These are phyloP conservation scores for Hylodesmum podocarpum DNA, from an alignment of 306 rosid species.

Conservation along the genomic window DNA sequence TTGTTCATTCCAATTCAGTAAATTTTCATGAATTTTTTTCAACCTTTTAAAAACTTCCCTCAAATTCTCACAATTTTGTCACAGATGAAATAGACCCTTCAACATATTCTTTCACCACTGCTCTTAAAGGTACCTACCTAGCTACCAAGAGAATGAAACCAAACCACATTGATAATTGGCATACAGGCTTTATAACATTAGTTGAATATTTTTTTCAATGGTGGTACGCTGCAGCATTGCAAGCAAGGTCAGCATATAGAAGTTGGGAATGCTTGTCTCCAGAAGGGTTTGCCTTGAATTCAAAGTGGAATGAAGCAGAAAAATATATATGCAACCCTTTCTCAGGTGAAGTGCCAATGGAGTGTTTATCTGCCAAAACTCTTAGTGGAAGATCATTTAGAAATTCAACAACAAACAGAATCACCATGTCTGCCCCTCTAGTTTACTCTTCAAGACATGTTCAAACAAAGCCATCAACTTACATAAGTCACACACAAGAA, in stretches of 20 bases:
- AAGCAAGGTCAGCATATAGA: slow-evolving; percentile 59
- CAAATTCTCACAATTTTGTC: neutral
- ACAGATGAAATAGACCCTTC: slow-evolving; percentile 96
- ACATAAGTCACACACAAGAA: slow-evolving; percentile 33
- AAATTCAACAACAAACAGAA: slow-evolving; percentile 56
- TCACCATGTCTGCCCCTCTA: slow-evolving; percentile 74
- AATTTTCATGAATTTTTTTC: neutral
- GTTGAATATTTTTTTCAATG: slow-evolving; percentile 14
- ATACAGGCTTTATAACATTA: slow-evolving; percentile 1
- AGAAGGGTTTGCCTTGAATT: slow-evolving; percentile 87
- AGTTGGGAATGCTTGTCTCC: slow-evolving; percentile 83
- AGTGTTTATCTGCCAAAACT: slow-evolving; percentile 93
- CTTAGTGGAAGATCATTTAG: slow-evolving; percentile 82
- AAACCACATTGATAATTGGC: slow-evolving; percentile 6
- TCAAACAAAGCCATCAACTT: slow-evolving; percentile 51
- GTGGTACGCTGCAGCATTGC: slow-evolving; percentile 66
- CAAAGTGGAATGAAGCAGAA: slow-evolving; percentile 98
- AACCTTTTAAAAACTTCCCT: neutral
- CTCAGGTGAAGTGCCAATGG: slow-evolving; percentile 91
- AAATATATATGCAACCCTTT: slow-evolving; percentile 89
- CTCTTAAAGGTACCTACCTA: slow-evolving; percentile 82
- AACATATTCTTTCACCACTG: slow-evolving; percentile 84
- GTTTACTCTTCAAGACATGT: slow-evolving; percentile 52
- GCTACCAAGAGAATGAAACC: too few relatives aligned
- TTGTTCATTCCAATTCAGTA: neutral